Base-by-base conservation (phyloP, 2,329 filamentous ascomycete genomes). In the Coniochaeta hoffmannii region DNA sequence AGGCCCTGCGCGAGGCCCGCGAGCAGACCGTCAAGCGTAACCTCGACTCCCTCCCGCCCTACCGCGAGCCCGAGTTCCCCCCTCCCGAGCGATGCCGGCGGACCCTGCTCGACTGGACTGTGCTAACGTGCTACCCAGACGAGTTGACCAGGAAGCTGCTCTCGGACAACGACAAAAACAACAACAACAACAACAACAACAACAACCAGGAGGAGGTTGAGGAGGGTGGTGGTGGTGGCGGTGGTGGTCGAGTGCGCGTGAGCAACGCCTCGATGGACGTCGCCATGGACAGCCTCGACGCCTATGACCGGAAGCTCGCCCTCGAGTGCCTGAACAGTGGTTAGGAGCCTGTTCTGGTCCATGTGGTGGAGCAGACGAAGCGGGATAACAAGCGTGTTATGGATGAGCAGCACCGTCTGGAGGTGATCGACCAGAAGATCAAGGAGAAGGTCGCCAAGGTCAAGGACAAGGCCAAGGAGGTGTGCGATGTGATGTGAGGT, bases 51-150 rank as follows among this genome's bases (percentile, higher is more conserved):
- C 49, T 34, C 17, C n/a, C 49, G 10, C 28, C 49, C n/a, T 51
- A 51, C 49, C n/a, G 11, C 28, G 49, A 51, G 1, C 49, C 49
- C 1, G 24, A 15, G 3, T 34, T 51, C n/a, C 49, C 49, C 2
- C 1, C 14, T 17, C 49, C 49, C 28, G 49, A 51, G 31, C 15
- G 9, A 3, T 15, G 17, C n/a, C 49, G 49, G 28, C 26, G 31
- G 49, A 34, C 17, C 2, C 15, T 51, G 28, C 28, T 51, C 26
- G 49, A 51, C 49, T 31, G 49, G 31, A 51, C 31, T 17, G 6
- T 51, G 49, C 49, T 51, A 19, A 51, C 49, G 15, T 51, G 49
- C 49, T 51, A 51, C n/a, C 49, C 49, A 51, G 49, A 19, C 49
- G 49, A 51, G 15, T n/a, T 31, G 4, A 5, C 31, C 36, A 6